Evolutionary conservation across 1,284 basidiomycete genomes (phyloP).

Genomic region (Erythrobasidium hasegawianum): DNA sequence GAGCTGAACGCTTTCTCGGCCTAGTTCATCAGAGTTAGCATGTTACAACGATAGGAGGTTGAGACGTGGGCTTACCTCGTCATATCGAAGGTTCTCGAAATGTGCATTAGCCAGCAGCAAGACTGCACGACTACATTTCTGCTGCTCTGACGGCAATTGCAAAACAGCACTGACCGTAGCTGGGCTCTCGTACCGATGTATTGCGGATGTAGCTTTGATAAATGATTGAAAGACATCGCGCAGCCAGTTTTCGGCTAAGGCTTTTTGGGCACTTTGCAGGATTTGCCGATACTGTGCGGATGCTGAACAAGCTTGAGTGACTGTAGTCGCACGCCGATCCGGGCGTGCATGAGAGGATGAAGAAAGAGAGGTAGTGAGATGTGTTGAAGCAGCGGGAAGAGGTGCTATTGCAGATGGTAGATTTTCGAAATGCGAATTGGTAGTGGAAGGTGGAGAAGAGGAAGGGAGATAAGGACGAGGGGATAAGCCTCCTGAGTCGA

Average conservation of each 20-base stretch:
- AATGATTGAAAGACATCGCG: conserved; percentile 75
- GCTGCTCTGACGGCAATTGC: conserved; percentile 68
- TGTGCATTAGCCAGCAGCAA: conserved; percentile 76
- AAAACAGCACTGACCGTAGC: conserved; percentile 70
- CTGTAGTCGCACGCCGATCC: conserved; percentile 60
- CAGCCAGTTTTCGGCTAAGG: conserved; percentile 73
- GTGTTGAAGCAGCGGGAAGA: conserved; percentile 7
- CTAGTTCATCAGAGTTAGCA: conserved; percentile 51
- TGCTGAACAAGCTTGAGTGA: conserved; percentile 51
- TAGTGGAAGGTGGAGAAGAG: conserved; percentile 15
- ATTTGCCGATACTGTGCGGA: conserved; percentile 1
- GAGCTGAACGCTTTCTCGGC: conserved; percentile 80
- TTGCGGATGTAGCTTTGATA: conserved; percentile 66
- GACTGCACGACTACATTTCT: conserved; percentile 63
- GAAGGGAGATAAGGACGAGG: conserved; percentile 6
- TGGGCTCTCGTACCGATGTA: conserved; percentile 70
- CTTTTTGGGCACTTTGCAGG: conserved; percentile 61
- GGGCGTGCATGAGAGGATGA: conserved; percentile 59
- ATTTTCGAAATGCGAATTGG: conserved; percentile 31
- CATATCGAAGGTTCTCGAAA: conserved; percentile 81
- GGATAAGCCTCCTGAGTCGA: conserved; percentile 7
- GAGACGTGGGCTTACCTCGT: conserved; percentile 60
- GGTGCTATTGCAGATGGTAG: conserved; percentile 9
- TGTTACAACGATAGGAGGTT: background rate
- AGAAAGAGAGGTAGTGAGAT: conserved; percentile 38